Evolutionary conservation across 176 grass and related monocot species (phyloP), one percentile per base, ranked within the genome.

Genomic region (Avena eriantha): DNA sequence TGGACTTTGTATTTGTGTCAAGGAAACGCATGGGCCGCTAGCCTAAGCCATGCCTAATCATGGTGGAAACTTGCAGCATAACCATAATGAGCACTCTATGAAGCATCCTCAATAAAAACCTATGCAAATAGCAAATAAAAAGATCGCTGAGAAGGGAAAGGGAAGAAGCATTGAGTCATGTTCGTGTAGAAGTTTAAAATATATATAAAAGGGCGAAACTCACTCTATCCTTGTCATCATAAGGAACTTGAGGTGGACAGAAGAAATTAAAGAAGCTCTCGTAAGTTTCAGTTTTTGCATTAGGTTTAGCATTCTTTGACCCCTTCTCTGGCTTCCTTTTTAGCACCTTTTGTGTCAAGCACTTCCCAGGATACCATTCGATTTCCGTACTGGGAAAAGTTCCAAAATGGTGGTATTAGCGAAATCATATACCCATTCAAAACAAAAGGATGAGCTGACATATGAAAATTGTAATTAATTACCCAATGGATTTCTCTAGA

Each of bases 231-330:
- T 95, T 90, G 3, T 96, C 92, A 9, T 96, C 92, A 73, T 95
- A 92, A 80, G 97, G 97, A 78, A 98, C 89, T 84, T 98, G 88
- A 80, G 97, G 97, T 56, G 94, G 97, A 88, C 80, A 93, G 82
- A 98, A 98, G 66, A 98, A 98, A 90, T 96, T 98, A 60, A 96
- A 98, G 77, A 98, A 94, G 82, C 96, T 98, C 76, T 94, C 92
- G 48, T 93, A 98, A 12, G 80, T 79, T 88, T 98, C 96, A 41
- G 88, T 96, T 92, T 91, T 98, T 36, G 86, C 23, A 95, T 90
- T 47, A 36, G 92, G 93, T 69, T 98, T 94, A 33, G 90, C 56
- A 33, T 95, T 95, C 86, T 95, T 95, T 51, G 96, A 94, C 3
- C 96, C 93, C 55, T n/a, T 58, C 55, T 58, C 4, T 58, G 55